Percentiles rank a stretch among this genome's conserved stretches.
phyloP scores from a whole-genome alignment of 2,329 filamentous ascomycete genomes.

The Pestalotiopsis sp. region DNA sequence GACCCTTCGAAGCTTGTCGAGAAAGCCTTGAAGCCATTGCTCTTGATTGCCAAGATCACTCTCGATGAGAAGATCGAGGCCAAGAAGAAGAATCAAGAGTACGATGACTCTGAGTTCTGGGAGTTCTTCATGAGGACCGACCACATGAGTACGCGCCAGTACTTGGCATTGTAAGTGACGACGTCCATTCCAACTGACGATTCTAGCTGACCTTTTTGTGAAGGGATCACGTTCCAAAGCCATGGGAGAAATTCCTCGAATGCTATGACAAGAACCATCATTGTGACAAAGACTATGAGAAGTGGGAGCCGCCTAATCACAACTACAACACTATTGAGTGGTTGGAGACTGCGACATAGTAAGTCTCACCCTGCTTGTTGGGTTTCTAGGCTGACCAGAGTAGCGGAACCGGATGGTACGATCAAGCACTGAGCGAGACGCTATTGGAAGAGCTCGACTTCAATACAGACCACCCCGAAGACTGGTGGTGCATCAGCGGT shows the following conservation, averaged over 20 bases:
- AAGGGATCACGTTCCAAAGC: neutral
- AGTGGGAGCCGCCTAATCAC: neutral
- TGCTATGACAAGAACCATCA: neutral
- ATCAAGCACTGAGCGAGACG: slow-evolving; percentile 21
- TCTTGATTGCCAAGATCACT: neutral
- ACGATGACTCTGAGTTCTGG: slow-evolving; percentile 10
- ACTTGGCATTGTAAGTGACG: neutral
- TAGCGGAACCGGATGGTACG: slow-evolving; percentile 18
- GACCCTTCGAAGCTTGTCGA: neutral
- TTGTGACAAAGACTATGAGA: neutral
- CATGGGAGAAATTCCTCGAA: neutral
- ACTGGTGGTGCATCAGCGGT: slow-evolving; percentile 20
- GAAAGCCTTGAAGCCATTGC: slow-evolving; percentile 2
- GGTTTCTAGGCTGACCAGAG: slow-evolving; percentile 8
- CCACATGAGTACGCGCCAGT: slow-evolving; percentile 16
- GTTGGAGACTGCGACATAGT: slow-evolving; percentile 11
- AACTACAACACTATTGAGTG: slow-evolving; percentile 15
- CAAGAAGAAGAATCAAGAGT: slow-evolving; percentile 6
- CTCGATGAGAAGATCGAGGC: slow-evolving; percentile 12
- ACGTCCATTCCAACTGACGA: neutral
- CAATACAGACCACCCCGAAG: neutral
- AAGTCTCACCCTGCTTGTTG: slow-evolving; percentile 8
- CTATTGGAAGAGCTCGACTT: slow-evolving; percentile 22
- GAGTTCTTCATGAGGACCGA: slow-evolving; percentile 17
- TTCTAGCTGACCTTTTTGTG: neutral